Conservation (phyloP, 495 filamentous ascomycete genomes). For the Penicillium bialowiezense region DNA sequence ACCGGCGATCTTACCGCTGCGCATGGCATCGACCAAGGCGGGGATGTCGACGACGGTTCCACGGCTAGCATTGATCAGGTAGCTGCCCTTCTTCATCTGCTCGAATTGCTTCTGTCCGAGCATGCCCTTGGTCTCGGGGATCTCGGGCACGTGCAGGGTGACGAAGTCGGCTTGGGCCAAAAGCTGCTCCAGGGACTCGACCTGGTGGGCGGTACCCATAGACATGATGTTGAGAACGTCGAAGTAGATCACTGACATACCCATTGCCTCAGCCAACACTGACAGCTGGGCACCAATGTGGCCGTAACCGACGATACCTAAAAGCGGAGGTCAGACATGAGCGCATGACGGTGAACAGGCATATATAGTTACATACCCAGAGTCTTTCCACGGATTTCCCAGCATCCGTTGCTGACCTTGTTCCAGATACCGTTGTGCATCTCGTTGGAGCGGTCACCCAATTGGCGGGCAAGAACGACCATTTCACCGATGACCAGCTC, state of each 20-base stretch:
- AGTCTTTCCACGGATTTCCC: slow-evolving; percentile 98
- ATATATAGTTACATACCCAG: slow-evolving; percentile 55
- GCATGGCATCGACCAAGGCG: slow-evolving; percentile 84
- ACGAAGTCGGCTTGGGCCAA: slow-evolving; percentile 85
- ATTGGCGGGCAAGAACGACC: slow-evolving; percentile 84
- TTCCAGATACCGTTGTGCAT: slow-evolving; percentile 97
- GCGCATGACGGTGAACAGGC: not conserved
- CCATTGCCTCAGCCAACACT: slow-evolving; percentile 94
- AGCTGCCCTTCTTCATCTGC: slow-evolving; percentile 87
- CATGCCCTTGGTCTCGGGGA: slow-evolving; percentile 88
- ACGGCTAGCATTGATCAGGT: slow-evolving; percentile 93
- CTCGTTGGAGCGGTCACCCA: slow-evolving; percentile 91
- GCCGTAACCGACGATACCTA: slow-evolving; percentile 92
- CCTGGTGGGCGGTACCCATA: slow-evolving; percentile 80
- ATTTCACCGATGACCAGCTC: slow-evolving; percentile 95
- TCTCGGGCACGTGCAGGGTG: slow-evolving; percentile 90
- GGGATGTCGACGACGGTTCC: slow-evolving; percentile 94
- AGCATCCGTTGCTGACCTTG: slow-evolving; percentile 93
- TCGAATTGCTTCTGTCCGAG: slow-evolving; percentile 73
- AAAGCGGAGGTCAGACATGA: slow-evolving; percentile 2
- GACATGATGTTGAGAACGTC: slow-evolving; percentile 92
- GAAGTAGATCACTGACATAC: slow-evolving; percentile 95
- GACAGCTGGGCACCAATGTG: slow-evolving; percentile 97
- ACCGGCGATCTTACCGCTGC: slow-evolving; percentile 83
- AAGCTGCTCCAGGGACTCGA: slow-evolving; percentile 71